Evolutionary conservation across 1,284 basidiomycete species (phyloP).

Genomic region (Leccinum pachyderme): DNA sequence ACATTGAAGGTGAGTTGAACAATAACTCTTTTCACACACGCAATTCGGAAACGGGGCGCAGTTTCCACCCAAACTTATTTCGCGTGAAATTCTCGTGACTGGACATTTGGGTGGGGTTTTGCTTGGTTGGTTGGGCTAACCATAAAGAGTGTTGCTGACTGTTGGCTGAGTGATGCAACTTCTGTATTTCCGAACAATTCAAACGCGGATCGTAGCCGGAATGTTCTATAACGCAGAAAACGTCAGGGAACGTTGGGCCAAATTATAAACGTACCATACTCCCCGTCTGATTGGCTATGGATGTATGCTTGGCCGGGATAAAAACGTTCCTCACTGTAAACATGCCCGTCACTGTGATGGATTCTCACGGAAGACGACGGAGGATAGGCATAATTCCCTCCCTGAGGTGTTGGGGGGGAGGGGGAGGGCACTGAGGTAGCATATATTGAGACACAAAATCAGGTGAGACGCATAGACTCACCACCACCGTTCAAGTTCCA

Average conservation of each 20-base stretch:
- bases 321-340: not conserved
- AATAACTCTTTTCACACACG: conserved; percentile 46
- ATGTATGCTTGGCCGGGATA: not conserved
- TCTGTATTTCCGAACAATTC: not conserved
- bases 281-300: not conserved
- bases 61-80: conserved; percentile 42
- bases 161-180: not conserved
- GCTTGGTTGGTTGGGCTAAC: not conserved
- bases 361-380: conserved; percentile 7
- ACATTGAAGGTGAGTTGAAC: not conserved
- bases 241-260: not conserved
- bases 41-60: conserved; percentile 70
- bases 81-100: conserved; percentile 29
- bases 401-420: conserved; percentile 34
- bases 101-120: not conserved
- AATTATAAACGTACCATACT: conserved; percentile 7
- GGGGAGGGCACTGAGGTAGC: conserved; percentile 37
- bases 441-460: conserved; percentile 1
- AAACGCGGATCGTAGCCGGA: not conserved
- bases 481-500: conserved; percentile 39
- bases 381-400: conserved; percentile 3
- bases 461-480: conserved; percentile 46
- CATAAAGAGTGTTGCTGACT: not conserved
- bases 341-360: not conserved
- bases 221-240: conserved; percentile 10